Base-by-base conservation (phyloP, 2,329 filamentous ascomycete genomes). In the Trichoderma lentiforme region DNA sequence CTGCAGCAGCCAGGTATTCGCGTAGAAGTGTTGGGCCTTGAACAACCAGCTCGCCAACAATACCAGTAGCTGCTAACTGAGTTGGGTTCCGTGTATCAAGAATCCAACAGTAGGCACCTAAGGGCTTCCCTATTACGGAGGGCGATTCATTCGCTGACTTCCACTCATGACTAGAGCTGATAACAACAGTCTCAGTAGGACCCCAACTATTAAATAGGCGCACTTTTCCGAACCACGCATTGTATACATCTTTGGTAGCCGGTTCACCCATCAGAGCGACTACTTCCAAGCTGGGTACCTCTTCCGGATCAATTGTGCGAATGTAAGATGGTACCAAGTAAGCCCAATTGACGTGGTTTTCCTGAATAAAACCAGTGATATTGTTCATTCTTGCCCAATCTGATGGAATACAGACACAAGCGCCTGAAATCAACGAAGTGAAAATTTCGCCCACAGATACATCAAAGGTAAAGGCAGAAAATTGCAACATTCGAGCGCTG, bases 11-110 rank as follows among this genome's bases (percentile, higher is more conserved):
- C n/a, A 86, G 76, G 71, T 88, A 88, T 36, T 85, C 85, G 36
- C 82, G 78, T 24, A 83, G 84, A 14, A 88, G 81, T 3, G 82
- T 81, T 1, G 85, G 85, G 0, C 83, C 82, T 70, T 81, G 80
- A 43, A 84, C 73, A 3, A 81, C 72, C n/a, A 82, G 72, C 71
- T 82, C 81, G 6, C 79, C 79, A 18, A 76, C 24, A 3, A 34
- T 47, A 2, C 78, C 78, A 8, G 76, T 36, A 0, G 77, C 75
- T 3, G 71, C 57, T 14, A 79, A 72, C 4, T 69, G 36, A 24
- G 75, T 51, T 61, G 70, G 57, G 32, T 78, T 70, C 14, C 73
- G 69, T 0, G 73, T 21, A 26, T 77, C 70, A 12, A 75, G 72
- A 62, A 79, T 69, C 75, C 76, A 78, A 53, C 67, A 43, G n/a